Conservation (phyloP, 441 rosid genomes). For the Euphorbia corollata region DNA sequence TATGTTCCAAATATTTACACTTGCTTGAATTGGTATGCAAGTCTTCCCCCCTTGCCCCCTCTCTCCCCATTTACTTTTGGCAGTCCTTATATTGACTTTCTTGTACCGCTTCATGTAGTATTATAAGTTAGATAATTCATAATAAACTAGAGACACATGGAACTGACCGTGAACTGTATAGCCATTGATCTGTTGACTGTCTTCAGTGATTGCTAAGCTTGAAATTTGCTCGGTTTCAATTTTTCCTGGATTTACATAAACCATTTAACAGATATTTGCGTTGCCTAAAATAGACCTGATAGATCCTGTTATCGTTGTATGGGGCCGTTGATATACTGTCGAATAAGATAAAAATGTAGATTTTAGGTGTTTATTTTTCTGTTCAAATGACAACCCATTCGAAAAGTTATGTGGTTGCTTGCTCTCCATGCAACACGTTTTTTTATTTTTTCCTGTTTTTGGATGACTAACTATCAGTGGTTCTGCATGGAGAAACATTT, state of each 20-base stretch:
- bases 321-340: not conserved
- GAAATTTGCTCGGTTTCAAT: not conserved
- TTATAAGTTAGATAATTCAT: not conserved
- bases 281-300: not conserved
- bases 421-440: not conserved
- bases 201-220: not conserved
- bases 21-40: not conserved
- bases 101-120: not conserved
- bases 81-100: not conserved
- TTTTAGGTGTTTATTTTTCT: not conserved
- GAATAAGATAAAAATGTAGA: not conserved
- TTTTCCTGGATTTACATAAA: not conserved
- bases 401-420: not conserved
- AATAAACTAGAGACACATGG: not conserved
- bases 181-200: not conserved
- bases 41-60: not conserved
- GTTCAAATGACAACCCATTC: not conserved
- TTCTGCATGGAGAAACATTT: not conserved
- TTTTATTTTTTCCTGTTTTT: not conserved
- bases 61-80: not conserved
- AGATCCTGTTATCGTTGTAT: not conserved
- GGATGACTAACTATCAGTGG: not conserved
- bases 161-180: not conserved
- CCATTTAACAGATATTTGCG: not conserved
- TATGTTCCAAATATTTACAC: constrained; percentile 20